Evolutionary conservation across 1,284 basidiomycete species (phyloP).

Genomic region (Leccinum ponderosum): DNA sequence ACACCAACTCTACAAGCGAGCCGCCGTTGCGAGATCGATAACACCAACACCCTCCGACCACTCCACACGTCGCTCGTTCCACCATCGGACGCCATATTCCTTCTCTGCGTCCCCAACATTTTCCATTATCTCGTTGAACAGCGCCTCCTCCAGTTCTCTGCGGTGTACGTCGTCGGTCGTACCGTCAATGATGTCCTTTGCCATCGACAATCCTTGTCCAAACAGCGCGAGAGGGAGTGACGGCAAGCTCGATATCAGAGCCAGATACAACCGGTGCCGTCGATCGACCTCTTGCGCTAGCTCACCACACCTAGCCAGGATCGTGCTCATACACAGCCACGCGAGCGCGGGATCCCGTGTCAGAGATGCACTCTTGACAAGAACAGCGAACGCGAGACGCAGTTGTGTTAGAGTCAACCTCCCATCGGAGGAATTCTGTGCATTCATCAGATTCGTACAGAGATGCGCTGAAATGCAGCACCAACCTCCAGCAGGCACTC

Average conservation of each 20-base stretch:
- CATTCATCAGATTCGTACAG: neutral
- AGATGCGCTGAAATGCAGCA: neutral
- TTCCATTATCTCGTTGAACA: conserved; percentile 62
- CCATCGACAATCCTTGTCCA: conserved; percentile 50
- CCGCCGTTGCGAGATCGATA: neutral
- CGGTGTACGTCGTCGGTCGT: conserved; percentile 20
- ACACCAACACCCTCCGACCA: conserved; percentile 15
- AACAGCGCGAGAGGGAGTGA: conserved; percentile 57
- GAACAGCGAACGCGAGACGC: conserved; percentile 62
- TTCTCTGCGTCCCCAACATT: conserved; percentile 67
- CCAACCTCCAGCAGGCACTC: conserved; percentile 63
- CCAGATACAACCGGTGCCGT: conserved; percentile 53
- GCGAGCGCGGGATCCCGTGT: conserved; percentile 43
- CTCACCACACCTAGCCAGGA: conserved; percentile 40
- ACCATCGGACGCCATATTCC: conserved; percentile 64
- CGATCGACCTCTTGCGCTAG: conserved; percentile 31
- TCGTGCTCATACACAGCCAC: conserved; percentile 59
- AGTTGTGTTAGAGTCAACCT: conserved; percentile 60
- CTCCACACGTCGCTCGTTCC: conserved; percentile 46
- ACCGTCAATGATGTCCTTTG: conserved; percentile 39
- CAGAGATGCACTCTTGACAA: conserved; percentile 57
- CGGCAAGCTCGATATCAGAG: conserved; percentile 59
- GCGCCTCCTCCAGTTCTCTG: conserved; percentile 51
- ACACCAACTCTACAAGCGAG: neutral
- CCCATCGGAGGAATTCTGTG: conserved; percentile 63